These are phyloP conservation scores for Globisporangium canariense DNA, from an alignment of 352 stramenopile species.

Conservation along the genomic window DNA sequence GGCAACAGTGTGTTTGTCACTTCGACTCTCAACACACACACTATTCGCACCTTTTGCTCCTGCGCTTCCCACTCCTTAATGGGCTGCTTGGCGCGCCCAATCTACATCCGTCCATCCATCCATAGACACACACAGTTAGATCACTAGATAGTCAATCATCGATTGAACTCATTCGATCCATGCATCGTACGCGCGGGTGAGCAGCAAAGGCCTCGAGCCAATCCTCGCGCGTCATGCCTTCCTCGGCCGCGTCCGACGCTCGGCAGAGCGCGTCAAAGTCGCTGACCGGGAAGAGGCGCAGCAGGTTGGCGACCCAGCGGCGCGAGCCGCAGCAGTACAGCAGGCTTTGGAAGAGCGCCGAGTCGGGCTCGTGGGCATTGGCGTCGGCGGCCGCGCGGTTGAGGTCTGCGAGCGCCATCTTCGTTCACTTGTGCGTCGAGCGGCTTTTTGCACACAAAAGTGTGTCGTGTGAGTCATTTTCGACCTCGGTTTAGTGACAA, in stretches of 20 bases:
- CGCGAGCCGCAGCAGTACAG: slow-evolving; percentile 65
- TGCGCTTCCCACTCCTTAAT: slow-evolving; percentile 76
- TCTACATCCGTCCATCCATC: slow-evolving; percentile 23
- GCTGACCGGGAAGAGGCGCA: slow-evolving; percentile 33
- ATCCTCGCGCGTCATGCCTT: slow-evolving; percentile 37
- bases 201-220: slow-evolving; percentile 72
- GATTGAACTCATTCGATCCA: neutral
- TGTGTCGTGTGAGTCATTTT: too few relatives aligned
- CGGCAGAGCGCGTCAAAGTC: slow-evolving; percentile 40
- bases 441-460: neutral
- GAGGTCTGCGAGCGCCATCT: slow-evolving; percentile 31
- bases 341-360: slow-evolving; percentile 35
- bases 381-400: slow-evolving; percentile 36
- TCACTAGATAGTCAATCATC: neutral
- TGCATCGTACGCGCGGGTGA: slow-evolving; percentile 44
- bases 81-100: slow-evolving; percentile 58
- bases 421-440: neutral
- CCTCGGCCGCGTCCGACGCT: slow-evolving; percentile 40
- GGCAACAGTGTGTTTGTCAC: neutral
- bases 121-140: neutral
- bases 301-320: slow-evolving; percentile 43
- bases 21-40: neutral
- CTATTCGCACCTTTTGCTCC: slow-evolving; percentile 48
- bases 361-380: slow-evolving; percentile 16
- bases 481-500: too few relatives aligned